Base-by-base conservation (phyloP, 768 basidiomycete genomes). In the Sarcodon sp. region DNA sequence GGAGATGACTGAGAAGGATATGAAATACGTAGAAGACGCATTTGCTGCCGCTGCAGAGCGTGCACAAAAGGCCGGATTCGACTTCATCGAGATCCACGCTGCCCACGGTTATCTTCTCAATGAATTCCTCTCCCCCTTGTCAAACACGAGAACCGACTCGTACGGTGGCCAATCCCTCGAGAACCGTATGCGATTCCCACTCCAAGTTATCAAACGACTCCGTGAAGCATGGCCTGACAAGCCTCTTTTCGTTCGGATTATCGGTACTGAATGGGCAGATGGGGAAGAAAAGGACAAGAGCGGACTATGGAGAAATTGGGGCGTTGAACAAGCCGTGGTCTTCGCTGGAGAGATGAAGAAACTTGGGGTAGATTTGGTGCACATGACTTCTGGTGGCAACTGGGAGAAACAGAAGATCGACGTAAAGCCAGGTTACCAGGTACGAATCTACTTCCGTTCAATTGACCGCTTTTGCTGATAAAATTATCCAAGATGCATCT, bases 101-200 rank as follows among this genome's bases (percentile, higher is more conserved):
- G 85, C 84, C 2, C 84, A 88, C 57, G 83, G 76, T 32, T 82
- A 83, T 57, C 72, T 85, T n/a, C 33, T 81, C 1, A 75, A 79
- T 59, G 59, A 67, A 15, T 91, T 89, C 64, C 58, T 81, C 8
- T 86, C 83, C 3, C 87, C 87, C 1, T 59, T 87, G 32, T 83
- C 81, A 11, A 90, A 92, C 68, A 61, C 60, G 6, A 79, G 87
- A 33, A 70, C 69, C 6, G 90, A 91, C 61, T 38, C 66, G 31
- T 88, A 82, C 57, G 87, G 88, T 9, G 87, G 87, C 3, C 59
- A 59, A 5, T 61, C 71, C 7, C 67, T 90, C 34, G 77, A 79
- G 54, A 87, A 89, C 66, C 76, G 88, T 33, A 59, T 86, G 49
- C 77, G 85, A 21, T 76, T 77, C 51, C 71, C 82, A 3, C 68